Base-by-base conservation (phyloP, 176 grass and related monocot species). In the Cocos nucifera region DNA sequence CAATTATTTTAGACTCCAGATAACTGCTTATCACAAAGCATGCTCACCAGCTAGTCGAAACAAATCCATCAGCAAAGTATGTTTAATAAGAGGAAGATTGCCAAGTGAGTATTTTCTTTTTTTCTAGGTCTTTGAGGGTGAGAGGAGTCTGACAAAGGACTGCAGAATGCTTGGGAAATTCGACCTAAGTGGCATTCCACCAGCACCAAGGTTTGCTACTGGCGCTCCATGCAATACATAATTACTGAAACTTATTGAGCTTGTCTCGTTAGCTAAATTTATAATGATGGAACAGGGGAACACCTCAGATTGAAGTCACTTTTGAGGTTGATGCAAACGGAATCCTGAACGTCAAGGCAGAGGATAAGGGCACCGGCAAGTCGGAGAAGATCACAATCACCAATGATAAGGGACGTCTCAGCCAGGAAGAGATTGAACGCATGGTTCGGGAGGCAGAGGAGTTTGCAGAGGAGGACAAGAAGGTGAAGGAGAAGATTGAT, bases 141-240 rank as follows among this genome's bases (percentile, higher is more conserved):
- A 85, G 63, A 76, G 82, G 70, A 90, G 72, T 78, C 73, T 90
- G 63, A 90, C 82, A 0, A 86, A 80, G 67, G 75, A 83, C 78
- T 79, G 75, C 63, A 76, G 32, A n/a, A 63, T 82, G 51, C 82
- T 86, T 0, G 87, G 72, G 19, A 85, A 73, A 56, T 90, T 86
- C 54, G 82, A 90, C 62, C 72, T 90, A 3, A 73, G 68, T 49
- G 82, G 82, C 29, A 85, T 90, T 51, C 71, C 78, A 51, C 79
- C 82, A 4, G 78, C 87, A 28, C 78, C 79, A 4, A 82, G 80
- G 80, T 82, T 58, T 4, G 58, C 7, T 30, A 67, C 16, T 52
- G 15, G 0, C 6, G 30, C 19, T 39, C 8, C 32, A 35, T 35
- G 8, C 32, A 9, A 27, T 35, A 35, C 32, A 35, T 8, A 35